Base-by-base conservation (phyloP, 192 early-diverging fungal genomes). In the Phlyctochytrium planicorne region DNA sequence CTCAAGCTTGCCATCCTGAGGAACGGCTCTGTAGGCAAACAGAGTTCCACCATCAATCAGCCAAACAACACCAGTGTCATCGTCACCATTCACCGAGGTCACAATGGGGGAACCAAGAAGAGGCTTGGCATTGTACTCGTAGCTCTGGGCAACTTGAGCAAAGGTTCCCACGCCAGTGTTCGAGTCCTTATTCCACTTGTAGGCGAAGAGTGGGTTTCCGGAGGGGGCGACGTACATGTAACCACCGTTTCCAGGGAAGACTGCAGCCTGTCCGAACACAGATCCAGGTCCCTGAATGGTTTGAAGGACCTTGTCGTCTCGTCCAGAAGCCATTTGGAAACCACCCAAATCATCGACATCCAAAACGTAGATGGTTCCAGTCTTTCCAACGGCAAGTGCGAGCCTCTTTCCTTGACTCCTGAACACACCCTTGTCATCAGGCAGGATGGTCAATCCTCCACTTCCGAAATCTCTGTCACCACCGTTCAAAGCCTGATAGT, bases 271-370 rank as follows among this genome's bases (percentile, higher is more conserved):
- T 34, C 62, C 61, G 52, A 53, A 70, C 60, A 63, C 52, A 10
- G 55, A 20, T 36, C 30, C 25, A 30, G 52, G 20, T 1, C 12
- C 6, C 2, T 3, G 14, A 24, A 63, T 61, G 3, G 10, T 37
- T 4, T 36, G 20, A 17, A 62, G 10, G 29, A 34, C 60, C 3
- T 34, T 17, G 32, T 35, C 30, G 17, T 6, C 32, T n/a, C 6
- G 12, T 4, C 47, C 24, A 3, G 36, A 6, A 23, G 47, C 61
- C n/a, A 14, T 3, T 27, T 63, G 29, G 53, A 63, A 70, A 0
- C 68, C 68, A 34, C 68, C 68, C 10, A 70, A 34, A 24, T 63
- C 34, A 56, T 70, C 52, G 3, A 24, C 25, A 16, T 63, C 30
- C 1, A 55, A 6, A 14, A 70, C 52, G 30, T 63, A 34, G 14